Percentiles rank a stretch among this genome's conserved stretches.
Evolutionary conservation across 164 flowering plant genomes (phyloP).

Genomic region (Annona squamosa): DNA sequence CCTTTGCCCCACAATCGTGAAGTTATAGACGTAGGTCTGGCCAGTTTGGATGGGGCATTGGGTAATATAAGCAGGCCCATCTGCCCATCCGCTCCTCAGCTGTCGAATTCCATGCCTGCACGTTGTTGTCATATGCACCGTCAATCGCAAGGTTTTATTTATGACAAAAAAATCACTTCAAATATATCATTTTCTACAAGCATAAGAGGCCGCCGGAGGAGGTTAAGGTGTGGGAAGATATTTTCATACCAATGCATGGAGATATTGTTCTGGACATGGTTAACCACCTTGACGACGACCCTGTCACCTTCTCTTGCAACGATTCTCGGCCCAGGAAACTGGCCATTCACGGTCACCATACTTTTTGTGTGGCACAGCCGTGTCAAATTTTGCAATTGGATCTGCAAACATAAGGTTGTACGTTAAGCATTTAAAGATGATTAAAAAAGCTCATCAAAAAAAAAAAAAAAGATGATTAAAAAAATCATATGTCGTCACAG

Average conservation of each 20-base stretch:
- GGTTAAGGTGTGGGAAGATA: not conserved
- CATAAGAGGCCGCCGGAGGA: too few relatives aligned
- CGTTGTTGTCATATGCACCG: not conserved
- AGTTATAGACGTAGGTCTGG: constrained; percentile 50
- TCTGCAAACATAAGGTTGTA: constrained; percentile 22
- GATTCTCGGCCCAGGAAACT: constrained; percentile 59
- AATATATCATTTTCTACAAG: not conserved
- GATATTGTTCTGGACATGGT: constrained; percentile 49
- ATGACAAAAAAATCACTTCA: too few relatives aligned
- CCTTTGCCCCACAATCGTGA: constrained; percentile 50
- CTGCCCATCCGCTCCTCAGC: constrained; percentile 52
- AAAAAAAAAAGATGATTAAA: not conserved
- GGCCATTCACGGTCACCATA: constrained; percentile 56
- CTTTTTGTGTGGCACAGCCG: constrained; percentile 61
- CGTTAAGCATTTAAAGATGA: not conserved
- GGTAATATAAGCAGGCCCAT: constrained; percentile 60
- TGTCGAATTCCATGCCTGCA: constrained; percentile 68
- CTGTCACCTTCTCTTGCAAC: constrained; percentile 64
- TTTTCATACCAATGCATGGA: constrained; percentile 44
- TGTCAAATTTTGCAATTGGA: constrained; percentile 47
- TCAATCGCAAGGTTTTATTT: not conserved
- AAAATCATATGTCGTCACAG: not conserved
- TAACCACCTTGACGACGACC: constrained; percentile 50
- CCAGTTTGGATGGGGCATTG: constrained; percentile 71
- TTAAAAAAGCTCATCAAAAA: not conserved